Base-by-base conservation (phyloP, 2,329 filamentous ascomycete species). In the Cladosporium sp. region DNA sequence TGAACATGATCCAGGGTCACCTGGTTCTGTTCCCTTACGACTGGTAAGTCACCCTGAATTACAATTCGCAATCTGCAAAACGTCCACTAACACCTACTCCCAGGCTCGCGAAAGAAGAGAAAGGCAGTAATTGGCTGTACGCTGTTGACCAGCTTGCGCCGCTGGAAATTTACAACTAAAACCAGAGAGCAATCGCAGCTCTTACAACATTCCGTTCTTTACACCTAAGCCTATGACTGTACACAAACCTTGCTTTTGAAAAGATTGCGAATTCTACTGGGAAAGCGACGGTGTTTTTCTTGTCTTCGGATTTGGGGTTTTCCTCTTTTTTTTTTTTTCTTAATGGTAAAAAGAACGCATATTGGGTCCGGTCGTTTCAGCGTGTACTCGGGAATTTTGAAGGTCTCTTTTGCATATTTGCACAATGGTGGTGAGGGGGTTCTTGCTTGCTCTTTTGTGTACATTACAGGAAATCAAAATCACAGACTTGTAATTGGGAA, bases 121-220 rank as follows among this genome's bases (percentile, higher is more conserved):
- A 89, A 74, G 93, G 92, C 70, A 92, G 93, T 65, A 96, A 97
- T 76, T 99, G 95, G 95, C 86, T 97, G 68, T 98, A 97, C 79
- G 92, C 94, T 75, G 92, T 98, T 64, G 95, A 99, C 78, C 90
- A 96, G 78, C 89, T 99, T 76, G 96, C 95, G 72, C 95, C 95
- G 65, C 83, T 99, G 79, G 93, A 97, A 80, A 98, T 99, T 74
- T 99, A 99, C 67, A 74, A 76, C 62, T 76, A 66, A 60, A 53
- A 8, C 14, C n/a, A n/a, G 36, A 43, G 36, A n/a, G 16, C 28
- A 36, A 36, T 6, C 10, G 16, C 30, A 39, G 28, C 26, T 36
- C 23, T 25, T 21, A 5, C n/a, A 34, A 5, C n/a, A 34, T 34
- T 32, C 54, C n/a, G n/a, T 21, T 7, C 6, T 43, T 16, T 10